Evolutionary conservation across 2,329 filamentous ascomycete genomes (phyloP), one percentile per base, ranked within the genome.

Genomic region (Chrysoporthe puriensis): DNA sequence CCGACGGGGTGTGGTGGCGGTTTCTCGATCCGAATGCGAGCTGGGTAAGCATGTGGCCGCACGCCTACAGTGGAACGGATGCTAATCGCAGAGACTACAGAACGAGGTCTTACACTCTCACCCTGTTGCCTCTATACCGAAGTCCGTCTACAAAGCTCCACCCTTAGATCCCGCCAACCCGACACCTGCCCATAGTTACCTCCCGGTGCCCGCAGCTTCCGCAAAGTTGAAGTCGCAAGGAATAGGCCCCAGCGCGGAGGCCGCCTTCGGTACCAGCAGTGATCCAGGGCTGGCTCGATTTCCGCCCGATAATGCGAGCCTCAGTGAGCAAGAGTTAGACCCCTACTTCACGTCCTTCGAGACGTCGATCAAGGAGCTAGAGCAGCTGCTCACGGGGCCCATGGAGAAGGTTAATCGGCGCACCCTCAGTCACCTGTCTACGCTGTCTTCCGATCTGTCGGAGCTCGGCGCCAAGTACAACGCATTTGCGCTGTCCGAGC

Each of bases 11-110:
- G 36, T 97, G 94, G 89, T 97, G 95, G 94, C 91, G 94, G 72
- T 99, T 99, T 76, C 85, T 99, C 44, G 96, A 99, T 77, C 96
- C 96, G 13, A 98, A 99, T 77, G 94, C 95, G 34, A 98, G 96
- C 87, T 99, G 96, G 96, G 94, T 97, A 88, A 46, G 56, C 81
- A 72, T n/a, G 5, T 48, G 13, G n/a, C 43, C 46, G 8, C 8
- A n/a, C 11, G 11, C 8, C 13, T 16, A 1, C 16, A 52, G 6
- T 14, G 13, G 14, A 21, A 48, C n/a, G n/a, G 18, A n/a, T 65
- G 26, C 9, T 56, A 62, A 68, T 76, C 81, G 70, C 82, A 70
- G 62, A 48, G 62, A 32, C 13, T 50, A 36, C 63, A 97, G 94
- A 96, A 88, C 76, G 96, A 99, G 79, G 94, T 99, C n/a, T 82